Conservation (phyloP, 352 stramenopile species). For the Globisporangium orthogonon region DNA sequence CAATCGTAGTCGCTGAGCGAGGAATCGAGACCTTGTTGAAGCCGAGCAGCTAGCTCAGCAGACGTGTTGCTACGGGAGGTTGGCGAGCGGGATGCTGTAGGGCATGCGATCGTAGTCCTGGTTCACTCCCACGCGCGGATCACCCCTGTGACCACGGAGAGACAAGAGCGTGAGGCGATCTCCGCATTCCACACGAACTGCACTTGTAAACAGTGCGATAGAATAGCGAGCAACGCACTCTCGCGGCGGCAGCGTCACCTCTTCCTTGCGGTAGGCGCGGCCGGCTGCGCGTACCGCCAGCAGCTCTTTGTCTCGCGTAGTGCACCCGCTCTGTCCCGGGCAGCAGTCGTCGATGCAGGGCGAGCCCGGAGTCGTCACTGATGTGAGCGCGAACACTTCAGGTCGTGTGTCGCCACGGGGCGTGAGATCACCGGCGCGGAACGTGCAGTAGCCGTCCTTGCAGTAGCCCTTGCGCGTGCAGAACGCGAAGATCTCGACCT, state of each 20-base stretch:
- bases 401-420: conserved; percentile 39
- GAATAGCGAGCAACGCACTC: conserved; percentile 31
- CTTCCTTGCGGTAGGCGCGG: conserved; percentile 46
- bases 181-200: too few relatives aligned
- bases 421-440: conserved; percentile 51
- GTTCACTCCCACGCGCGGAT: conserved; percentile 64
- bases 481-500: conserved; percentile 52
- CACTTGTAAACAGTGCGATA: not conserved
- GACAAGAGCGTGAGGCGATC: not conserved
- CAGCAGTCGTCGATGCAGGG: conserved; percentile 69
- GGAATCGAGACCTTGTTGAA: not conserved
- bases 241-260: conserved; percentile 41
- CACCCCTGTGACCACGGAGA: conserved; percentile 25
- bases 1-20: not conserved
- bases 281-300: conserved; percentile 29
- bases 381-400: conserved; percentile 57
- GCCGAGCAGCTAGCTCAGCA: not conserved
- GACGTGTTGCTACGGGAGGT: conserved; percentile 27
- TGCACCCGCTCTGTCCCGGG: conserved; percentile 26
- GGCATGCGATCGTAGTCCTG: conserved; percentile 74
- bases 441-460: conserved; percentile 73
- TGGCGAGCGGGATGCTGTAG: conserved; percentile 64
- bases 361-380: conserved; percentile 40
- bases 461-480: conserved; percentile 74
- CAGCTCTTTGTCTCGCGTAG: conserved; percentile 40